Conservation (phyloP, 225 moss, liverwort and hornwort species). For the Anthoceros angustus region DNA sequence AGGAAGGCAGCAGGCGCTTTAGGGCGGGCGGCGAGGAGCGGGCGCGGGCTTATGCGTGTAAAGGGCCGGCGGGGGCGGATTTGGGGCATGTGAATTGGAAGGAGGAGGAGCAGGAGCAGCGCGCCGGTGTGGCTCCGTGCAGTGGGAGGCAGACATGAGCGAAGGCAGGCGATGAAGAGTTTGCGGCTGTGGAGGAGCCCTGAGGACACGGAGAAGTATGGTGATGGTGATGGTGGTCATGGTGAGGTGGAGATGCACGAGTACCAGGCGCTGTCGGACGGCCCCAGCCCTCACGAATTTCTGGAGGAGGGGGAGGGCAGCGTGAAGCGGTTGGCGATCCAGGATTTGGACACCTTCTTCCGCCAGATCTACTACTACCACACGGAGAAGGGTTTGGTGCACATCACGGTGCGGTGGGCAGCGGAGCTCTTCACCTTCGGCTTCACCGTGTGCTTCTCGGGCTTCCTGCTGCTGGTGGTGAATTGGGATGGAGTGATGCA, state of each 20-base stretch:
- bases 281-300: constrained; percentile 2
- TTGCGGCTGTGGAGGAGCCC: neutral
- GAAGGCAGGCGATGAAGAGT: constrained; percentile 1
- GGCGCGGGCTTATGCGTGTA: no score
- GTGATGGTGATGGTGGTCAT: neutral
- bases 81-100: no score
- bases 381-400: constrained; percentile 98
- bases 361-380: constrained; percentile 92
- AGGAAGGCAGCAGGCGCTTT: no score
- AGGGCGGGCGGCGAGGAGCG: no score
- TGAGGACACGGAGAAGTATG: neutral
- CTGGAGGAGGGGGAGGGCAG: neutral
- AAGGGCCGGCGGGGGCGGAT: no score
- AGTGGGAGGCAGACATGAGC: neutral
- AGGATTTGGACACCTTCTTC: constrained; percentile 90
- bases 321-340: constrained; percentile 17
- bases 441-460: constrained; percentile 89
- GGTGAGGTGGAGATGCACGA: constrained; percentile 2
- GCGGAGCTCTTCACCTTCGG: constrained; percentile 85
- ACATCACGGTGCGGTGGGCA: constrained; percentile 92
- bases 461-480: constrained; percentile 80
- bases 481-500: constrained; percentile 83
- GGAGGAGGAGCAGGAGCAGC: no score
- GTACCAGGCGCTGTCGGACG: constrained; percentile 2
- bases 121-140: no score